Conservation (phyloP, 805 yeast genomes). For the Candida maltosa region DNA sequence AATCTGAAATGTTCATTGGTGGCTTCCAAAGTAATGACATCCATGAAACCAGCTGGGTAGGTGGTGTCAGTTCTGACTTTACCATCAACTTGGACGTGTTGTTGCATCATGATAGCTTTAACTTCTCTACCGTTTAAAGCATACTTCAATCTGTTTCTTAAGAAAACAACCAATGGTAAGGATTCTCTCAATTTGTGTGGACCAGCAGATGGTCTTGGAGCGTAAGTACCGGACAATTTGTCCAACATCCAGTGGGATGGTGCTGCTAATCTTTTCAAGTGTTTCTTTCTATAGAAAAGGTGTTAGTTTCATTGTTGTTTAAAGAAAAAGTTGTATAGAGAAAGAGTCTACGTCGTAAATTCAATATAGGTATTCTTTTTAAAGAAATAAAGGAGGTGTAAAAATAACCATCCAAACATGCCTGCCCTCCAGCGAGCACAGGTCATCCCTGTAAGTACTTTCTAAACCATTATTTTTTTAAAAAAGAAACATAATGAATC, state of each 20-base stretch:
- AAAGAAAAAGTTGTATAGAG: conserved; percentile 4
- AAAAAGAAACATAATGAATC: no score
- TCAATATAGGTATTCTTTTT: no score
- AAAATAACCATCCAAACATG: no score
- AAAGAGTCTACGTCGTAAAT: conserved; percentile 5
- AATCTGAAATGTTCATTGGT: conserved; percentile 99
- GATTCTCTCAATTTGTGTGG: conserved; percentile 99
- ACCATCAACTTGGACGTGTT: conserved; percentile 97
- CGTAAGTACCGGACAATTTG: conserved; percentile 98
- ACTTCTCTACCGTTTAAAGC: conserved; percentile 99
- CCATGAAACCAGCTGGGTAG: conserved; percentile 99
- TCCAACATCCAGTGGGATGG: conserved; percentile 99
- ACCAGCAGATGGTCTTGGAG: conserved; percentile 99
- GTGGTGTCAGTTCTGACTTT: conserved; percentile 99
- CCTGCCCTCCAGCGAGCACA: no score
- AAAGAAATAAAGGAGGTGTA: no score
- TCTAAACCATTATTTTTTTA: no score
- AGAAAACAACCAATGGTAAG: conserved; percentile 92
- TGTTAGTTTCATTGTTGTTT: no score
- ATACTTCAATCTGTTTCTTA: conserved; percentile 98
- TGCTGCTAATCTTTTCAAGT: conserved; percentile 99
- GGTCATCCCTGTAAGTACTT: no score
- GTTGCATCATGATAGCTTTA: conserved; percentile 96
- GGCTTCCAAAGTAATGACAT: conserved; percentile 94
- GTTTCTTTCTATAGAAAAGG: conserved; percentile 73